A percentile compares a stretch with the other conserved stretches of the same genome.
Conservation (phyloP, 495 filamentous ascomycete genomes). For the Aspergillus nanangensis region DNA sequence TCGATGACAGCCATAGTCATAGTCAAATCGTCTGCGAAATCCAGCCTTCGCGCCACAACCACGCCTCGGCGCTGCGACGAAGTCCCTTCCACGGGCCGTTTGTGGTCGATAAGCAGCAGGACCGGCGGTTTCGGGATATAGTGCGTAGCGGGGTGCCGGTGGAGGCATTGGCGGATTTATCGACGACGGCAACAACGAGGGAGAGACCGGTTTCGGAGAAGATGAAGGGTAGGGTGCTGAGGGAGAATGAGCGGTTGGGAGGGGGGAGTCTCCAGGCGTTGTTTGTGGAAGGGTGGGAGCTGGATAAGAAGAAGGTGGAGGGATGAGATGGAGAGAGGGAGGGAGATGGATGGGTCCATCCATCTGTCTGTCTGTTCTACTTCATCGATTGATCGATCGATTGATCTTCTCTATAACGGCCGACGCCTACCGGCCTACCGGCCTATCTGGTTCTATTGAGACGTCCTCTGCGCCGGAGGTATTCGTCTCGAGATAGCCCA, state of each 20-base stretch:
- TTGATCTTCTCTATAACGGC: too few relatives aligned
- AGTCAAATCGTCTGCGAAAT: slow-evolving; percentile 23
- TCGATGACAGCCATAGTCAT: background rate
- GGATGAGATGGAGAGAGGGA: background rate
- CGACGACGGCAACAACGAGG: too few relatives aligned
- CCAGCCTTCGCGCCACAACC: slow-evolving; percentile 21
- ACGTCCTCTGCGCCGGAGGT: too few relatives aligned
- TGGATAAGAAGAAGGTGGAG: background rate
- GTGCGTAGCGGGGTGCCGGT: slow-evolving; percentile 21
- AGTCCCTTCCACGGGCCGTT: slow-evolving; percentile 29
- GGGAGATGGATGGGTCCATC: background rate
- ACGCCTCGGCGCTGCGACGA: slow-evolving; percentile 18
- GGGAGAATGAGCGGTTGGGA: slow-evolving; percentile 16
- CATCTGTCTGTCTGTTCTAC: too few relatives aligned
- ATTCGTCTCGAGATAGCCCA: too few relatives aligned
- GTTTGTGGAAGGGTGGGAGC: slow-evolving; percentile 11
- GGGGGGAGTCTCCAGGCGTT: slow-evolving; percentile 23
- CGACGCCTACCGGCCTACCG: too few relatives aligned
- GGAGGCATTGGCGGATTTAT: slow-evolving; percentile 24
- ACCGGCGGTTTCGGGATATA: slow-evolving; percentile 23
- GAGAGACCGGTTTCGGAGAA: slow-evolving; percentile 11
- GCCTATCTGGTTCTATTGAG: too few relatives aligned
- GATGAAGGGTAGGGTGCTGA: slow-evolving; percentile 1
- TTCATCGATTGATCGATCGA: too few relatives aligned
- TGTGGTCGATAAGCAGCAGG: slow-evolving; percentile 9